A percentile compares a stretch with the other conserved stretches of the same genome.
Conservation (phyloP, 1,284 basidiomycete genomes). For the Xanthoconium separans region DNA sequence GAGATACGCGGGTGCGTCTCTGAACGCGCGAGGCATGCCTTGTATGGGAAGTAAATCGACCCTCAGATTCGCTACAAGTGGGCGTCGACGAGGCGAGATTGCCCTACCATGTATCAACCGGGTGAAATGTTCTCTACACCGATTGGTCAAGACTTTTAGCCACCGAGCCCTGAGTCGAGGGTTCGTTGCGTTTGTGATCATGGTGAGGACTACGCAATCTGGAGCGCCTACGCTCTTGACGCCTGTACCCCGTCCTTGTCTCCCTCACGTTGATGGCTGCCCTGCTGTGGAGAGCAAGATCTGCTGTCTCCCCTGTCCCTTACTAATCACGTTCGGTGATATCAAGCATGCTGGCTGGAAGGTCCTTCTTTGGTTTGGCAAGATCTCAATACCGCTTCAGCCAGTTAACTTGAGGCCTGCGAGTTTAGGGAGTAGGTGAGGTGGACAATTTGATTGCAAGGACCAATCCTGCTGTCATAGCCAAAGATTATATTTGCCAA, state of each 20-base stretch:
- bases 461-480: no score
- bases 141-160: conserved; percentile 20
- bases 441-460: no score
- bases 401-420: no score
- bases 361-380: no score
- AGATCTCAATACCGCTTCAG: no score
- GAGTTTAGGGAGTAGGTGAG: no score
- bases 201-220: conserved; percentile 23
- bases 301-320: conserved; percentile 19
- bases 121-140: conserved; percentile 37
- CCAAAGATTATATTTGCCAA: no score
- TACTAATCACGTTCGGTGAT: conserved; percentile 13
- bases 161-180: conserved; percentile 24
- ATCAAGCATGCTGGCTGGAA: no score
- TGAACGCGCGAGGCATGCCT: conserved; percentile 8
- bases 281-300: conserved; percentile 26
- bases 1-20: background rate
- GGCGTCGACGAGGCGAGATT: background rate
- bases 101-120: conserved; percentile 35
- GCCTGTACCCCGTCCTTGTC: conserved; percentile 7
- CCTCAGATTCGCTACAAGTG: conserved; percentile 22
- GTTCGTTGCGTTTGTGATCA: no score
- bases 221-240: conserved; percentile 8
- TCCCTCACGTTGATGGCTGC: conserved; percentile 6
- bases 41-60: conserved; percentile 23